Conservation (phyloP, 805 yeast species). For the Kluyveromyces siamensis region DNA sequence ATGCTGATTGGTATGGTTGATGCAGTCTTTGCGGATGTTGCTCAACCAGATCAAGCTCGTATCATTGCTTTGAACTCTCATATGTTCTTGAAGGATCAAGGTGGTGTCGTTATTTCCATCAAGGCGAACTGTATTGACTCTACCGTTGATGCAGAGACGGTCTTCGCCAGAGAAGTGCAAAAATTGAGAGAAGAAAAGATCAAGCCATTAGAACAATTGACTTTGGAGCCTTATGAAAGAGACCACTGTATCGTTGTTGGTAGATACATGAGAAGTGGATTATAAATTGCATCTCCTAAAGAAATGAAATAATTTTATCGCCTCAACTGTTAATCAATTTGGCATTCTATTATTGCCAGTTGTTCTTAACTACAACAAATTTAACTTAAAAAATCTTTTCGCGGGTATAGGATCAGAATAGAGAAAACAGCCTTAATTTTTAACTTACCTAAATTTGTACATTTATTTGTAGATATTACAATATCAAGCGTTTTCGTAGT, state of each 20-base stretch:
- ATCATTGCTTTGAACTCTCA: constrained; percentile 97
- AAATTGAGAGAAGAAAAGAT: constrained; percentile 97
- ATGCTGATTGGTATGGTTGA: constrained; percentile 99
- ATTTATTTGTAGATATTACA: background rate
- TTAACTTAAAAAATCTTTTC: background rate
- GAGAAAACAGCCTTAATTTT: background rate
- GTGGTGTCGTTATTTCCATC: constrained; percentile 97
- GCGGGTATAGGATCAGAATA: background rate
- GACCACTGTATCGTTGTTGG: constrained; percentile 99
- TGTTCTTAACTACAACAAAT: background rate
- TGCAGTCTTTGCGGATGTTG: constrained; percentile 97
- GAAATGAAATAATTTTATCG: background rate
- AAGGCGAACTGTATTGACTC: constrained; percentile 99
- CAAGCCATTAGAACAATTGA: constrained; percentile 96
- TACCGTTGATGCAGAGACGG: constrained; percentile 98
- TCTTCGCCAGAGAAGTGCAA: constrained; percentile 98
- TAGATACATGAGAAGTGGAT: constrained; percentile 86
- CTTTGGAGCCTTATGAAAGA: constrained; percentile 98
- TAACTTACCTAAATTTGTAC: background rate
- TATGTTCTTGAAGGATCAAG: constrained; percentile 95
- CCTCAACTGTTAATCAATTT: background rate
- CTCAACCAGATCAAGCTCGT: constrained; percentile 99
- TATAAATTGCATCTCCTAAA: constrained; percentile 18
- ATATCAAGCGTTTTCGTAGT: background rate
- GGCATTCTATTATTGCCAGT: background rate